Base-by-base conservation (phyloP, 1,284 basidiomycete species). In the Stygiomarasmius scandens region DNA sequence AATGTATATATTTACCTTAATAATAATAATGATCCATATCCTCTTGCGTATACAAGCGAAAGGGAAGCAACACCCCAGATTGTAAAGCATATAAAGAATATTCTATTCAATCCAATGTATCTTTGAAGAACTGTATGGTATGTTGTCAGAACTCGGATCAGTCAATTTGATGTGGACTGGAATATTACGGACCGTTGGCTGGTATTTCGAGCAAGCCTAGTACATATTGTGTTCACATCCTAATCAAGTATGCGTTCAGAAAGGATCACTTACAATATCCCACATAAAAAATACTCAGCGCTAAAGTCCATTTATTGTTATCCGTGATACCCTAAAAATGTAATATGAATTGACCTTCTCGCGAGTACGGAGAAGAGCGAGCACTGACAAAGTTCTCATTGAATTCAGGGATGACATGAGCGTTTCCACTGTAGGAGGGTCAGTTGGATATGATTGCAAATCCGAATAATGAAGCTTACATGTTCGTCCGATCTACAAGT, bases 121-220 rank as follows among this genome's bases (percentile, higher is more conserved):
- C 81, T 74, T 63, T 83, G 82, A 4, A 84, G 71, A 32, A 84
- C 81, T 83, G n/a, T n/a, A n/a, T n/a, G n/a, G n/a, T n/a, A n/a
- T n/a, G n/a, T n/a, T n/a, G n/a, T 19, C 51, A 23, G 25, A 10
- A 47, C 6, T 25, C 54, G n/a, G 50, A 25, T 34, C 24, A 27
- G 27, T 51, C 19, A 46, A 32, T 43, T 6, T 52, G 11, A 23
- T 12, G 25, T n/a, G n/a, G n/a, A n/a, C n/a, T n/a, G n/a, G n/a
- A 11, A 52, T 45, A 25, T 24, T 5, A 66, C 67, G 43, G 52
- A 79, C 81, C 71, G 61, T 84, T 84, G 0, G 81, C 80, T 16
- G 82, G 82, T 71, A 84, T 83, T 64, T 83, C 82, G 5, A 84
- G 66, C 1, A 83, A 70, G 64, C 81, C 81, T 82, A 19, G n/a